phyloP scores from a whole-genome alignment of 1,284 basidiomycete species.

The Melampsora americana region DNA sequence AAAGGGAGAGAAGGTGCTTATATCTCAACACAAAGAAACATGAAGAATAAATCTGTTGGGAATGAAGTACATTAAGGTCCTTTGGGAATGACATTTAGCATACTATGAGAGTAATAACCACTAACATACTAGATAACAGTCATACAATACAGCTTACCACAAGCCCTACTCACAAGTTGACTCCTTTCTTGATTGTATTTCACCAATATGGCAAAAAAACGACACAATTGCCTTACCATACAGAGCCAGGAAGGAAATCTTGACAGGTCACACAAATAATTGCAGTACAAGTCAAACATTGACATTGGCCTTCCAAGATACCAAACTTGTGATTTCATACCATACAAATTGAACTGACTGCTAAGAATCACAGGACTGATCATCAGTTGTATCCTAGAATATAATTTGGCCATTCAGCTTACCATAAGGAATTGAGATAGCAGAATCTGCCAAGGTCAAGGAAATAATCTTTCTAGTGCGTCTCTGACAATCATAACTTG shows the following conservation, averaged over 20 bases:
- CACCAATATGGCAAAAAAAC: neutral
- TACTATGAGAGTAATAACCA: too few relatives aligned
- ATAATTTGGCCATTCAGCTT: neutral
- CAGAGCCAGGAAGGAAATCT: slow-evolving; percentile 18
- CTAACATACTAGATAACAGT: too few relatives aligned
- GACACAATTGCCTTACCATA: slow-evolving; percentile 20
- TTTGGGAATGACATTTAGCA: too few relatives aligned
- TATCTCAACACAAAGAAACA: too few relatives aligned
- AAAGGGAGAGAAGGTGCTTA: too few relatives aligned
- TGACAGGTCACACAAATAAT: slow-evolving; percentile 41
- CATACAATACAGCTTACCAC: too few relatives aligned
- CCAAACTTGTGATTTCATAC: slow-evolving; percentile 39
- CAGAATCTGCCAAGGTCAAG: slow-evolving; percentile 51
- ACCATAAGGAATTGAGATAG: slow-evolving; percentile 47
- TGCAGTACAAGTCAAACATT: slow-evolving; percentile 26
- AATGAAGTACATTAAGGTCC: too few relatives aligned
- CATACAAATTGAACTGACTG: slow-evolving; percentile 29
- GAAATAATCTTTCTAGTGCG: slow-evolving; percentile 49
- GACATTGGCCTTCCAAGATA: slow-evolving; percentile 29
- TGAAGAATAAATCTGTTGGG: too few relatives aligned
- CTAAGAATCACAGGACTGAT: neutral
- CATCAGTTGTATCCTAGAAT: neutral
- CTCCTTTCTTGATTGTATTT: too few relatives aligned
- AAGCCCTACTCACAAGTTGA: too few relatives aligned
- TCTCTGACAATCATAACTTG: slow-evolving; percentile 49